Evolutionary conservation across 1,139 yeast genomes (phyloP).

Genomic region (Magnusiomyces magnusii): DNA sequence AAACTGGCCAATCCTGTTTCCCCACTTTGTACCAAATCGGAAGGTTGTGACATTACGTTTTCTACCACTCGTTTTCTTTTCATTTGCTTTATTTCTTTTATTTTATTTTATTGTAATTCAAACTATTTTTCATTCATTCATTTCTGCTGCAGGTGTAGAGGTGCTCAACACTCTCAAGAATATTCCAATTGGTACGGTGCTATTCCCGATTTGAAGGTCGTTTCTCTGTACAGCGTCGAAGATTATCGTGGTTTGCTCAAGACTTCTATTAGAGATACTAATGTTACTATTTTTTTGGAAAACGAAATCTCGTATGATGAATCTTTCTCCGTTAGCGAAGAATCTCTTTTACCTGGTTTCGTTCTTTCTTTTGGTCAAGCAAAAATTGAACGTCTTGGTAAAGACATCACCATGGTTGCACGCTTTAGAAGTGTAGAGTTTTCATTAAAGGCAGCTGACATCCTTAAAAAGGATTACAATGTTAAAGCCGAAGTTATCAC

Average conservation of each 20-base stretch:
- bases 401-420: conserved; percentile 81
- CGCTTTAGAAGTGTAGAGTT: conserved; percentile 87
- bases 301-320: conserved; percentile 95
- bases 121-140: too few relatives aligned
- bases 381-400: conserved; percentile 87
- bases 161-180: conserved; percentile 98
- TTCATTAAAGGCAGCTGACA: conserved; percentile 85
- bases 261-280: conserved; percentile 97
- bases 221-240: conserved; percentile 90
- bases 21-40: too few relatives aligned
- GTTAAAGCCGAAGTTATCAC: conserved; percentile 91
- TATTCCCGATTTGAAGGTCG: conserved; percentile 95
- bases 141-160: conserved; percentile 99
- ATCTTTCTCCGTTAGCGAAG: conserved; percentile 82
- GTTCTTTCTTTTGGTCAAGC: conserved; percentile 93
- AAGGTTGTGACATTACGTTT: too few relatives aligned
- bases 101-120: too few relatives aligned
- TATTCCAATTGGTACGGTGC: conserved; percentile 98
- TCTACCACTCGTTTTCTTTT: too few relatives aligned
- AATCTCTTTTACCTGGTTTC: conserved; percentile 79
- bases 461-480: conserved; percentile 73
- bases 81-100: too few relatives aligned
- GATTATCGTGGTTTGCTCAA: conserved; percentile 94
- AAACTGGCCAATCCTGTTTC: too few relatives aligned
- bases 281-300: conserved; percentile 93